These are phyloP conservation scores for Mangifera indica DNA, from an alignment of 345 rosid species.

Conservation along the genomic window DNA sequence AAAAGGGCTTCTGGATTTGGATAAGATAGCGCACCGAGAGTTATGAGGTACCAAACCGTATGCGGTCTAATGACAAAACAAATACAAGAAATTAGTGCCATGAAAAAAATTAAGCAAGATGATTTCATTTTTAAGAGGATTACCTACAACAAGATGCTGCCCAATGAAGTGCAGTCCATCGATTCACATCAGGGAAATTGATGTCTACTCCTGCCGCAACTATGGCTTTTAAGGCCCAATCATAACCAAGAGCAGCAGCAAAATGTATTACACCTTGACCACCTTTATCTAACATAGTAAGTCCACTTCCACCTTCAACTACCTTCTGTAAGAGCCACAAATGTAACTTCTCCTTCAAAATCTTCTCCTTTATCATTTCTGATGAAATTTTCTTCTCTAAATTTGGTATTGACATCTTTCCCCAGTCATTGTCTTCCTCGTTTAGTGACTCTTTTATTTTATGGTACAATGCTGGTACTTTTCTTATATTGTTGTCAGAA, in stretches of 20 bases:
- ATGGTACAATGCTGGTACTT: too few relatives aligned
- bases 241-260: slow-evolving; percentile 71
- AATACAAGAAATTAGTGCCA: slow-evolving; percentile 18
- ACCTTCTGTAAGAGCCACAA: too few relatives aligned
- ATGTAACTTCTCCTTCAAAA: too few relatives aligned
- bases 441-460: too few relatives aligned
- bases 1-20: slow-evolving; percentile 61
- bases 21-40: slow-evolving; percentile 62
- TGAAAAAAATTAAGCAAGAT: background rate
- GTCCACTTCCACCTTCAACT: too few relatives aligned
- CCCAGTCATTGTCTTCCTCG: too few relatives aligned
- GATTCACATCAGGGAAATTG: slow-evolving; percentile 80
- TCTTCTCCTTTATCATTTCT: too few relatives aligned
- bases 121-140: slow-evolving; percentile 9
- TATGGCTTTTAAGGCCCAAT: slow-evolving; percentile 86
- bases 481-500: too few relatives aligned
- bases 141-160: slow-evolving; percentile 90
- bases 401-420: too few relatives aligned
- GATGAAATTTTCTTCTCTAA: too few relatives aligned
- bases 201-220: slow-evolving; percentile 70
- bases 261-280: too few relatives aligned
- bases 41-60: slow-evolving; percentile 63
- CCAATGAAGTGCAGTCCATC: slow-evolving; percentile 99
- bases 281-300: too few relatives aligned
- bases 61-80: slow-evolving; percentile 44